phyloP scores from a whole-genome alignment of 169 alveolate species.

The Plasmodium yoelii region DNA sequence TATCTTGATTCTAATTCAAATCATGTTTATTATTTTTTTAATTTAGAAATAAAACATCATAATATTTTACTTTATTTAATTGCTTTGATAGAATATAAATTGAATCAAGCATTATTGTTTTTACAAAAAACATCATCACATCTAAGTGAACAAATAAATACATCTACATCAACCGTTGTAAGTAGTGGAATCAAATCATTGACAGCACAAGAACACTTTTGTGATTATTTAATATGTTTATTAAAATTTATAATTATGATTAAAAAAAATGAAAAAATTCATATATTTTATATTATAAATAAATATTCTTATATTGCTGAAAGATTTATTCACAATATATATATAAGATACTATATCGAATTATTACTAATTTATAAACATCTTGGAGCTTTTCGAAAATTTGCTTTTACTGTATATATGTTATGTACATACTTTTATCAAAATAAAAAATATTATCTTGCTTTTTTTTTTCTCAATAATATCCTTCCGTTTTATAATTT shows the following conservation, averaged over 20 bases:
- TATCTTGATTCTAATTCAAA: background rate
- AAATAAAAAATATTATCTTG: slow-evolving; percentile 20
- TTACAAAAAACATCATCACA: background rate
- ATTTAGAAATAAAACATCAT: slow-evolving; percentile 32
- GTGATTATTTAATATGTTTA: slow-evolving; percentile 51
- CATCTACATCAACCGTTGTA: background rate
- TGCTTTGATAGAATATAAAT: slow-evolving; percentile 35
- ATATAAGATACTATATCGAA: slow-evolving; percentile 29
- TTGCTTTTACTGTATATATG: slow-evolving; percentile 50
- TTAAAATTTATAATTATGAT: slow-evolving; percentile 41
- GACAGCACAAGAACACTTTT: slow-evolving; percentile 26
- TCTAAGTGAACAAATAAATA: background rate
- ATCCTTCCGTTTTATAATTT: slow-evolving; percentile 53
- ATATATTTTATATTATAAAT: slow-evolving; percentile 10
- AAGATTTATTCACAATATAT: slow-evolving; percentile 8
- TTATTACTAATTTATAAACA: slow-evolving; percentile 29
- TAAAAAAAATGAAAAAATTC: slow-evolving; percentile 17
- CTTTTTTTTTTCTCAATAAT: slow-evolving; percentile 41
- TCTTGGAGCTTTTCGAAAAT: slow-evolving; percentile 55
- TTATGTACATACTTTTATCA: slow-evolving; percentile 28
- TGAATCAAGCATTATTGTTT: slow-evolving; percentile 5
- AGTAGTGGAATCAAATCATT: background rate
- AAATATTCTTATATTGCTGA: slow-evolving; percentile 39
- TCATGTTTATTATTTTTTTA: slow-evolving; percentile 7
- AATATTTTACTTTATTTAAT: slow-evolving; percentile 42